These are phyloP conservation scores for Gossypium sturtianum DNA, from an alignment of 345 rosid species.

Conservation along the genomic window DNA sequence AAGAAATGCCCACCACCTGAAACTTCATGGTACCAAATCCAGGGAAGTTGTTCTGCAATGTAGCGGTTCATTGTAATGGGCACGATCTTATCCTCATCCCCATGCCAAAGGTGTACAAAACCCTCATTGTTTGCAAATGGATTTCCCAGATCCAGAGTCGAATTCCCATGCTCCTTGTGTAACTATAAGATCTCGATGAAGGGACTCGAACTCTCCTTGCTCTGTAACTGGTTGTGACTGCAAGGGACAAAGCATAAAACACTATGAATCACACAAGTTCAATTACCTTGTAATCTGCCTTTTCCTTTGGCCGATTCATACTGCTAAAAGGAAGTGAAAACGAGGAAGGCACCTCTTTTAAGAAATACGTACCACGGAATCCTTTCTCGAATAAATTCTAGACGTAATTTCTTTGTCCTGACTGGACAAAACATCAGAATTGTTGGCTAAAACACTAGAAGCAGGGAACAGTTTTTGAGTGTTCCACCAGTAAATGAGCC, in stretches of 20 bases:
- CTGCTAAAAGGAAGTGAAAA: background rate
- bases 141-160: slow-evolving; percentile 40
- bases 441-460: slow-evolving; percentile 28
- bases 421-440: slow-evolving; percentile 24
- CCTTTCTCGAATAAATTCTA: slow-evolving; percentile 13
- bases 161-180: slow-evolving; percentile 60
- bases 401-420: slow-evolving; percentile 37
- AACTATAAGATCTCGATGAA: slow-evolving; percentile 46
- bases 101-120: slow-evolving; percentile 62
- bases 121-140: slow-evolving; percentile 42
- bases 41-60: slow-evolving; percentile 44
- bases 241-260: background rate
- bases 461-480: slow-evolving; percentile 49
- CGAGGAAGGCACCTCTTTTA: background rate
- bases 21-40: slow-evolving; percentile 57
- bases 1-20: slow-evolving; percentile 55
- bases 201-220: slow-evolving; percentile 55
- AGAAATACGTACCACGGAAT: slow-evolving; percentile 18
- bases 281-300: background rate
- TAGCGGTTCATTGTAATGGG: slow-evolving; percentile 52
- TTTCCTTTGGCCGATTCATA: background rate
- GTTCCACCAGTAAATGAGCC: slow-evolving; percentile 75
- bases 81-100: slow-evolving; percentile 45
- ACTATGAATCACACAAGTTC: background rate
- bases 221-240: slow-evolving; percentile 31